Conservation (phyloP, 2,329 filamentous ascomycete species). For the Diaporthe citri region DNA sequence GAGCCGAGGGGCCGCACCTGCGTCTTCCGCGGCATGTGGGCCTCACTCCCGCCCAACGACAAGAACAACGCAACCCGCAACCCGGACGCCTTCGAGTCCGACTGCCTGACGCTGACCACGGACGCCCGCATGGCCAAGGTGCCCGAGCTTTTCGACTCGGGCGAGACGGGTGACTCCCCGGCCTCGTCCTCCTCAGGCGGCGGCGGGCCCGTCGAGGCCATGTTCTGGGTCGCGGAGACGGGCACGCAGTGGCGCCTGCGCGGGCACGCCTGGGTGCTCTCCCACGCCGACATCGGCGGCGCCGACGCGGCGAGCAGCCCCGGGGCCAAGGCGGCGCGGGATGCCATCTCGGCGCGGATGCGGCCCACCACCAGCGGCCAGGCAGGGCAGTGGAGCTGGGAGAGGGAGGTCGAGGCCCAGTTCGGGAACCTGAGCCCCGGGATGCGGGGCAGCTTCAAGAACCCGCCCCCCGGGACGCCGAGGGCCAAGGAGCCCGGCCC, state of each 20-base stretch:
- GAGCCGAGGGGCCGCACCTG: constrained; percentile 79
- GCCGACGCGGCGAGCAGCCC: constrained; percentile 58
- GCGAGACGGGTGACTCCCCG: constrained; percentile 60
- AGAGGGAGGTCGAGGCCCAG: constrained; percentile 82
- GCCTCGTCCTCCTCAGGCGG: constrained; percentile 59
- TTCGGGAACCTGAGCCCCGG: constrained; percentile 89
- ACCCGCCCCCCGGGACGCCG: constrained; percentile 76
- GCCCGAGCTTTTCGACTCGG: constrained; percentile 72
- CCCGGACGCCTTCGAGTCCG: constrained; percentile 75
- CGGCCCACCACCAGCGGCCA: constrained; percentile 52
- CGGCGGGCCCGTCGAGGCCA: constrained; percentile 81
- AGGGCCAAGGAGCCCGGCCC: constrained; percentile 63
- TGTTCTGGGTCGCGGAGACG: constrained; percentile 81
- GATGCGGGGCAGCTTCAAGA: constrained; percentile 83
- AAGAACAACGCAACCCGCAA: constrained; percentile 81
- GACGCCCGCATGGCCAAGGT: constrained; percentile 91
- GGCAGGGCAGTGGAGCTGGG: constrained; percentile 76
- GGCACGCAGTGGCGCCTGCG: constrained; percentile 88
- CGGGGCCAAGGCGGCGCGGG: constrained; percentile 69
- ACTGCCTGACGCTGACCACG: constrained; percentile 86
- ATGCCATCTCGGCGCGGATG: constrained; percentile 74
- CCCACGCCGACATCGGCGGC: constrained; percentile 66
- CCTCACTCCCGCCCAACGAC: constrained; percentile 75
- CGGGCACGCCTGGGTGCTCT: constrained; percentile 82
- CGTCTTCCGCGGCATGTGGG: constrained; percentile 89